Base-by-base conservation (phyloP, 495 filamentous ascomycete genomes). In the Massariosphaeria phaeospora region DNA sequence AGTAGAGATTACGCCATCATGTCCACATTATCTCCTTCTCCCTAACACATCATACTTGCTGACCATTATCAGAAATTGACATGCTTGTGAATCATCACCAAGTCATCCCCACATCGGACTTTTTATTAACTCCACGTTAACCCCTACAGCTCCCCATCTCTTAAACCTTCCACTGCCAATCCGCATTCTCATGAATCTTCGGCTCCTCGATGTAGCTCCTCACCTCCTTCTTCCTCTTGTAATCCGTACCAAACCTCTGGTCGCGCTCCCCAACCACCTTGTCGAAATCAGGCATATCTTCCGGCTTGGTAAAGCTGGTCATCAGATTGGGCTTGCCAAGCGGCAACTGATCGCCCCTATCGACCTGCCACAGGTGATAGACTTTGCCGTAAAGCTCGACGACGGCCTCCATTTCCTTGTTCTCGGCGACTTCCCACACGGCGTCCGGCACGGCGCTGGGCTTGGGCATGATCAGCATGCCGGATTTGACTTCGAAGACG, bases 361-460 rank as follows among this genome's bases (percentile, higher is more conserved):
- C 88, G 24, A 84, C 78, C 76, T 94, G 88, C 89, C 89, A 95
- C 44, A 93, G 72, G 64, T 90, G 89, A 70, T 84, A 95, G n/a
- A 84, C 81, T 69, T 95, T 94, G n/a, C 89, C 89, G 57, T 95
- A 95, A 5, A 91, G 61, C 12, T 75, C 68, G 2, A 83, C 65
- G 7, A 91, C 72, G 54, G 87, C 74, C 59, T 82, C 73, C 88
- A 95, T 91, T 71, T 91, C 87, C 20, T 78, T 76, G 9, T 75
- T 86, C 74, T 95, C 89, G 18, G 86, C 85, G 13, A 67, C 69
- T 50, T 93, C 85, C 89, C 88, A 94, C 0, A 65, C 76, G 0
- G 66, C 58, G 1, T 69, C 69, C 2, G 83, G 82, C 1, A 87
- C 39, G 8, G 64, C 64, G 0, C 68, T 59, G 0, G 88, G 84